Evolutionary conservation across 2,329 filamentous ascomycete genomes (phyloP).

Genomic region (Corynespora cassiicola): DNA sequence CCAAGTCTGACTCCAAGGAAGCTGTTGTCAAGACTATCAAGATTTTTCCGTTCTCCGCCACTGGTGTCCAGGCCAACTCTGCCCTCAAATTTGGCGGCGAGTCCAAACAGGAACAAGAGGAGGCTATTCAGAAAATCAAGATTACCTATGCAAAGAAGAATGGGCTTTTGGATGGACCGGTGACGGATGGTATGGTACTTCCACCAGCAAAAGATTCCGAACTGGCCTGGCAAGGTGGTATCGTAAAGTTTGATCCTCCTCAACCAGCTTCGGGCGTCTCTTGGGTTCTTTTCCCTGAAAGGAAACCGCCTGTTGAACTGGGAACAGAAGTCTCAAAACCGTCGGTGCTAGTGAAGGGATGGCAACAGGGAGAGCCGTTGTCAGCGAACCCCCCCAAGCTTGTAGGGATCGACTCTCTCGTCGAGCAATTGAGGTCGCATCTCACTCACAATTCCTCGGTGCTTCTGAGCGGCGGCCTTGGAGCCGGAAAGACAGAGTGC

Average conservation of each 20-base stretch:
- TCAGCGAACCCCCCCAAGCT: conserved; percentile 64
- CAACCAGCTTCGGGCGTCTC: conserved; percentile 33
- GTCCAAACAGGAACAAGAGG: conserved; percentile 81
- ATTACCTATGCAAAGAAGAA: conserved; percentile 71
- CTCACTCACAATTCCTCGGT: conserved; percentile 88
- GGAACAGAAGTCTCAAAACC: conserved; percentile 75
- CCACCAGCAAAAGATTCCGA: conserved; percentile 64
- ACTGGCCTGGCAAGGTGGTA: conserved; percentile 77
- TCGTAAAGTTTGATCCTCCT: conserved; percentile 77
- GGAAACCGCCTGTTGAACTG: conserved; percentile 75
- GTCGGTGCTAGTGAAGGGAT: conserved; percentile 54
- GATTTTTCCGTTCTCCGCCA: conserved; percentile 77
- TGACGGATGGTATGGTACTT: conserved; percentile 88
- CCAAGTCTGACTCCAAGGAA: conserved; percentile 50
- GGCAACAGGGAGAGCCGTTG: conserved; percentile 63
- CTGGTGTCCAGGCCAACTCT: conserved; percentile 62
- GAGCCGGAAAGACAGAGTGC: conserved; percentile 87
- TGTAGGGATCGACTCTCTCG: conserved; percentile 82
- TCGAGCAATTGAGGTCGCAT: conserved; percentile 76
- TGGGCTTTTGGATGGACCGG: conserved; percentile 78
- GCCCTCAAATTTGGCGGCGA: conserved; percentile 88
- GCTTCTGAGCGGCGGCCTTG: conserved; percentile 84
- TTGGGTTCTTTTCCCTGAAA: conserved; percentile 82
- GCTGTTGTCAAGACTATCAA: conserved; percentile 70
- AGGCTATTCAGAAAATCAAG: conserved; percentile 73